A percentile compares a stretch with the other conserved stretches of the same genome.
Conservation (phyloP, 2,329 filamentous ascomycete genomes). For the Colletotrichum lini region DNA sequence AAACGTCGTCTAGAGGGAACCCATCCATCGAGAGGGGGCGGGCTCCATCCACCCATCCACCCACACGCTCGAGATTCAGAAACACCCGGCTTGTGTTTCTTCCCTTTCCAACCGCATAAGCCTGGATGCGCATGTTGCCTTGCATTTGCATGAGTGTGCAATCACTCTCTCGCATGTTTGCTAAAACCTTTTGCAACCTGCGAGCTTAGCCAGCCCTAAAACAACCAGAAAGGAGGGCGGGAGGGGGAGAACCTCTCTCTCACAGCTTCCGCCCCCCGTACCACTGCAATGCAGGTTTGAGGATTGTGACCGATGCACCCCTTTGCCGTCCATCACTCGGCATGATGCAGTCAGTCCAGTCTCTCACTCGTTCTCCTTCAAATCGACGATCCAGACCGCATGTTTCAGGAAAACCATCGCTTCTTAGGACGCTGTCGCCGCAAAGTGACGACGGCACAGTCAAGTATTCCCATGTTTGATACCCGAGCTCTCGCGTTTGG, state of each 20-base stretch:
- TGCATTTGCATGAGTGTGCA: constrained; percentile 17
- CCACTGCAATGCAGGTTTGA: constrained; percentile 36
- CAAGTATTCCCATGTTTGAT: not conserved
- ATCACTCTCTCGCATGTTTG: constrained; percentile 16
- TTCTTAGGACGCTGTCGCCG: not conserved
- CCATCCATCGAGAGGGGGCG: too few relatives aligned
- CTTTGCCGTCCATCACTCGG: constrained; percentile 32
- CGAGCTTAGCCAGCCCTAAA: not conserved
- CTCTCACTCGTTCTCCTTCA: not conserved
- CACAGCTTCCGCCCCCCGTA: constrained; percentile 1
- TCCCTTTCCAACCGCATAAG: not conserved
- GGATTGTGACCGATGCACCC: constrained; percentile 36
- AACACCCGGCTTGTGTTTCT: constrained; percentile 17
- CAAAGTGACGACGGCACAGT: not conserved
- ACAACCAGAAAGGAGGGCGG: too few relatives aligned
- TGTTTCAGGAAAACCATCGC: constrained; percentile 8
- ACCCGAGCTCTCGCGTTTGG: not conserved
- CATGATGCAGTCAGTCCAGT: constrained; percentile 15
- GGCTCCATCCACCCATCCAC: constrained; percentile 2
- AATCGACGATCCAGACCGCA: not conserved
- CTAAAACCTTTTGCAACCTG: not conserved
- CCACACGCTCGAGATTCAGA: constrained; percentile 19
- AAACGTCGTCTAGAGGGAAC: too few relatives aligned
- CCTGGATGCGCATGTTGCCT: constrained; percentile 2
- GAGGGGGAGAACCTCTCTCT: not conserved